Conservation (phyloP, 139 green algal genomes). For the Ulvella scutata region DNA sequence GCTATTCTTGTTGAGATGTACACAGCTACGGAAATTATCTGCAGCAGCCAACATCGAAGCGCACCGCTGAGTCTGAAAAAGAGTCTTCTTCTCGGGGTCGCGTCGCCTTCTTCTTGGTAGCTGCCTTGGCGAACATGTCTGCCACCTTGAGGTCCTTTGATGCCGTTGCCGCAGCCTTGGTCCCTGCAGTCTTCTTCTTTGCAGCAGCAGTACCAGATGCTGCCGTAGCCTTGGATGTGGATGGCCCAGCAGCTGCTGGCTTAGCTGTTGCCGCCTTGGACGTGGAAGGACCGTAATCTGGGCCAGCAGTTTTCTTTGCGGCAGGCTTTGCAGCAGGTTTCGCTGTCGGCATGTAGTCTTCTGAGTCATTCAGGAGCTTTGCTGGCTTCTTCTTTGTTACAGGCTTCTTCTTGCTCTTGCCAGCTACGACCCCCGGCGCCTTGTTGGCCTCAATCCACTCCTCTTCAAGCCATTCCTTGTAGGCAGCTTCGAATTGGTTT, state of each 20-base stretch:
- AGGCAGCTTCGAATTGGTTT: constrained; percentile 50
- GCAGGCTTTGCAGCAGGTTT: constrained; percentile 4
- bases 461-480: constrained; percentile 31
- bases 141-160: constrained; percentile 4
- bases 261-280: constrained; percentile 2
- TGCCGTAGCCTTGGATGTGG: not conserved
- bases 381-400: not conserved
- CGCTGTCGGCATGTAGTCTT: not conserved
- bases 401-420: constrained; percentile 5
- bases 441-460: constrained; percentile 13
- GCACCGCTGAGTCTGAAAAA: not conserved
- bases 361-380: not conserved
- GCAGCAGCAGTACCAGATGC: constrained; percentile 1
- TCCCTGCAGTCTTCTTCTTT: not conserved
- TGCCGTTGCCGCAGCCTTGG: constrained; percentile 4
- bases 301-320: not conserved
- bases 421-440: constrained; percentile 7
- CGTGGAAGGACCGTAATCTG: not conserved
- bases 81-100: not conserved
- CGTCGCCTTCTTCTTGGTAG: not conserved
- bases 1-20: not conserved
- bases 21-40: no score
- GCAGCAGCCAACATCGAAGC: not conserved
- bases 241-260: constrained; percentile 5
- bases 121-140: not conserved